Percentiles rank a stretch among this genome's conserved stretches.
These are phyloP conservation scores for Globisporangium viniferum DNA, from an alignment of 352 stramenopile genomes.

Conservation along the genomic window DNA sequence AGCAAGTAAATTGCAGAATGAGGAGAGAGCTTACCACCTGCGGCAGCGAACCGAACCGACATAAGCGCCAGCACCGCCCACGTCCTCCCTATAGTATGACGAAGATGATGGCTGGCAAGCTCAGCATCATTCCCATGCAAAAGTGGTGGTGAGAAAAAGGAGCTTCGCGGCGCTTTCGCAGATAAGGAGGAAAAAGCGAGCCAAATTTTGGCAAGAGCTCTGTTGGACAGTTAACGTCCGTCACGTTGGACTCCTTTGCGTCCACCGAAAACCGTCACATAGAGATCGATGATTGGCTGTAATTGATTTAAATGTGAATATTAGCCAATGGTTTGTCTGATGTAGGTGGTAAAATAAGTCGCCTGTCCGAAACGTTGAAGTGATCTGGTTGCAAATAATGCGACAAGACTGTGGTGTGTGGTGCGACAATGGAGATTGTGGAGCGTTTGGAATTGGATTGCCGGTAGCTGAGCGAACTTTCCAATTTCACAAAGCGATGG, in stretches of 20 bases:
- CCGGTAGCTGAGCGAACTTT: neutral
- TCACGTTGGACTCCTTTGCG: neutral
- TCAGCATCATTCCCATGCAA: neutral
- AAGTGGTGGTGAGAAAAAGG: neutral
- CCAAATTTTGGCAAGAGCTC: neutral
- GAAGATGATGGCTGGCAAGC: neutral
- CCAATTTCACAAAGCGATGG: too few species aligned
- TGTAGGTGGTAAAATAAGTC: neutral
- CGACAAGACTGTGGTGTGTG: neutral
- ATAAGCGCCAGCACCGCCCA: neutral
- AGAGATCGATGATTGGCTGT: neutral
- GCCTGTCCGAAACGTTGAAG: neutral
- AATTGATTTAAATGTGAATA: neutral
- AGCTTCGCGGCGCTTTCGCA: neutral
- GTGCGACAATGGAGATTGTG: neutral
- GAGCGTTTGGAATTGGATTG: neutral
- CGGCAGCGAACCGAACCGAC: neutral
- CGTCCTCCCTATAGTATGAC: neutral
- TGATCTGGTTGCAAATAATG: neutral
- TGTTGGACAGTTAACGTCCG: constrained; percentile 1
- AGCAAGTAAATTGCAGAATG: constrained; percentile 29
- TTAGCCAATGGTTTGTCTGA: neutral
- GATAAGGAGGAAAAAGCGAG: neutral
- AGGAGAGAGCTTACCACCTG: constrained; percentile 5
- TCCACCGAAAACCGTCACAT: neutral